Evolutionary conservation across 116 monocot species (phyloP).

Genomic region (Trichopus zeylanicus): DNA sequence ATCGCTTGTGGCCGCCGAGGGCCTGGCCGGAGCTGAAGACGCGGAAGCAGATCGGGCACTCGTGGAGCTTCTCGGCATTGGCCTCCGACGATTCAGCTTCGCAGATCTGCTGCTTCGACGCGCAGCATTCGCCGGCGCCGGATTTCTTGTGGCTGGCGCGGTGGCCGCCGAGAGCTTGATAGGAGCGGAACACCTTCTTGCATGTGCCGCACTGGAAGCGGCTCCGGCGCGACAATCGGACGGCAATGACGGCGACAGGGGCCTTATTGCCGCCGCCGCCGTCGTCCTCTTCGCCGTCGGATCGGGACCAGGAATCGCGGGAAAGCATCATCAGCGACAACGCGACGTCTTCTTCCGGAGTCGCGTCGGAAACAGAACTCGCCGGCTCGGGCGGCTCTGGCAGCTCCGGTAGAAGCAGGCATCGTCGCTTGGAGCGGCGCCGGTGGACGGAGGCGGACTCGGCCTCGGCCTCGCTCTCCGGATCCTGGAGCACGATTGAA

Average conservation of each 20-base stretch:
- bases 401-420: too few relatives aligned
- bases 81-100: conserved; percentile 4
- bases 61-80: conserved; percentile 31
- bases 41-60: conserved; percentile 59
- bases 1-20: conserved; percentile 80
- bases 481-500: conserved; percentile 37
- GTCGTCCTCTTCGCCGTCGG: conserved; percentile 6
- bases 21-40: conserved; percentile 79
- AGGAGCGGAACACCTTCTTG: conserved; percentile 53
- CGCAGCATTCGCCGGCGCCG: background rate
- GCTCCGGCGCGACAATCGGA: conserved; percentile 8
- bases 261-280: conserved; percentile 2
- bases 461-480: conserved; percentile 74
- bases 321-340: conserved; percentile 75
- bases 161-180: conserved; percentile 61
- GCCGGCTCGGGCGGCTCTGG: conserved; percentile 30
- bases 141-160: conserved; percentile 54
- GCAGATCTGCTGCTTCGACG: conserved; percentile 18
- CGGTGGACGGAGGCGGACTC: conserved; percentile 14
- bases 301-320: conserved; percentile 46
- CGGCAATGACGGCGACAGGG: too few relatives aligned
- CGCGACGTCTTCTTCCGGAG: conserved; percentile 71
- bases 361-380: conserved; percentile 76
- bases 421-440: conserved; percentile 34
- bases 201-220: conserved; percentile 46